phyloP scores from a whole-genome alignment of 495 filamentous ascomycete genomes.

The Hypoxylon subgilvum region DNA sequence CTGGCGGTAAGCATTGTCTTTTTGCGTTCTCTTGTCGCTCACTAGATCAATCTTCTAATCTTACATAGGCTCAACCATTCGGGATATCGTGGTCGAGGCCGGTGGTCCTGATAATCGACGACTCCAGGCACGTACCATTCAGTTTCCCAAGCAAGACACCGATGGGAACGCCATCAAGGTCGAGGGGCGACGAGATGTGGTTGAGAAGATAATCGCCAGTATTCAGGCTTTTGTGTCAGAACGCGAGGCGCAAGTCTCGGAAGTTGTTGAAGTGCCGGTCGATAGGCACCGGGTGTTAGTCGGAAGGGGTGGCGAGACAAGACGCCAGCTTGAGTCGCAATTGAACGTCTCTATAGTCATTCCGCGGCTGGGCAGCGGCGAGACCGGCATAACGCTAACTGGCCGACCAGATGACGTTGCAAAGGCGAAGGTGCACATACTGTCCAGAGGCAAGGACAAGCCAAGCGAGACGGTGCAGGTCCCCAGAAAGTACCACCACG shows the following conservation, averaged over 20 bases:
- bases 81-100: slow-evolving; percentile 82
- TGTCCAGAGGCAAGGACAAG: slow-evolving; percentile 78
- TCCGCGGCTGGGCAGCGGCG: slow-evolving; percentile 71
- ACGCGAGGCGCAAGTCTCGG: slow-evolving; percentile 76
- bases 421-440: slow-evolving; percentile 83
- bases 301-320: slow-evolving; percentile 85
- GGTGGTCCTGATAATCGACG: slow-evolving; percentile 86
- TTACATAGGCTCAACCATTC: slow-evolving; percentile 77
- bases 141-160: slow-evolving; percentile 81
- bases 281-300: slow-evolving; percentile 92
- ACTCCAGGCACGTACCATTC: slow-evolving; percentile 81
- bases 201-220: slow-evolving; percentile 83
- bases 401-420: slow-evolving; percentile 79
- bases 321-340: slow-evolving; percentile 82
- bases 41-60: slow-evolving; percentile 51
- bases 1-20: slow-evolving; percentile 68
- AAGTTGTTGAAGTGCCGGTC: slow-evolving; percentile 76
- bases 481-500: slow-evolving; percentile 79
- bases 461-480: slow-evolving; percentile 85
- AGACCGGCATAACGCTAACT: slow-evolving; percentile 81
- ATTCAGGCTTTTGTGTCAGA: slow-evolving; percentile 81
- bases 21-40: not conserved
- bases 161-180: slow-evolving; percentile 86
- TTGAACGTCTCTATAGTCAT: slow-evolving; percentile 91
- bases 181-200: slow-evolving; percentile 79